A percentile compares a stretch with the other conserved stretches of the same genome.
phyloP scores from a whole-genome alignment of 176 grass and related monocot species.

The Elaeis guineensis region DNA sequence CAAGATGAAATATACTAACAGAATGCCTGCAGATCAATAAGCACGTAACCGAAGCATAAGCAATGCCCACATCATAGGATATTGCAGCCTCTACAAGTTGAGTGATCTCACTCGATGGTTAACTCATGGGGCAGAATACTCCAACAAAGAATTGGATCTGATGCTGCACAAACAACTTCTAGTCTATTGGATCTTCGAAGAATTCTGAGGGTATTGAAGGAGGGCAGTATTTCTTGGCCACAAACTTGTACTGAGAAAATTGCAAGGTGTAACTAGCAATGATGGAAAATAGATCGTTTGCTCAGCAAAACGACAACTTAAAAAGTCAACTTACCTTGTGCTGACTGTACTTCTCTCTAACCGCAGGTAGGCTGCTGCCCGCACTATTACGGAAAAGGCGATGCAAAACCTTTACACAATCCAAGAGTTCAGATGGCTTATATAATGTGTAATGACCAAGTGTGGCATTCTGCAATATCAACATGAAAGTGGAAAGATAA shows the following conservation, averaged over 20 bases:
- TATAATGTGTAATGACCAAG: conserved; percentile 81
- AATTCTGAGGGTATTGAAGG: conserved; percentile 45
- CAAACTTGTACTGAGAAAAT: conserved; percentile 72
- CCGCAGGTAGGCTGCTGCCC: conserved; percentile 80
- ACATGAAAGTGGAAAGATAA: too few relatives aligned
- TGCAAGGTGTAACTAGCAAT: too few relatives aligned
- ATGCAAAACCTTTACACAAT: conserved; percentile 60
- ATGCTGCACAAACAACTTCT: conserved; percentile 1
- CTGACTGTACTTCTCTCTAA: conserved; percentile 97
- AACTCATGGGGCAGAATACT: neutral
- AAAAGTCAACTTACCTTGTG: conserved; percentile 54
- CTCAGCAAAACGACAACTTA: too few relatives aligned
- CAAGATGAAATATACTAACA: too few relatives aligned
- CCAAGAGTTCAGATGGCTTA: conserved; percentile 54
- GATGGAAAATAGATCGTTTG: too few relatives aligned
- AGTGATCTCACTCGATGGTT: too few relatives aligned
- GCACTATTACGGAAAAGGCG: conserved; percentile 52
- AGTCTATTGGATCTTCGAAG: conserved; percentile 42
- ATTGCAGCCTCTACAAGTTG: too few relatives aligned
- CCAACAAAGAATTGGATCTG: conserved; percentile 23
- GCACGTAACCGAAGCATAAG: too few relatives aligned
- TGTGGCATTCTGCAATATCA: conserved; percentile 52
- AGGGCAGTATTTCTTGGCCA: conserved; percentile 70
- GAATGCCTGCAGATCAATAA: too few relatives aligned
- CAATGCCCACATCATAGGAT: too few relatives aligned